These are phyloP conservation scores for Ophiocordyceps sinensis DNA, from an alignment of 2,329 filamentous ascomycete species.

Conservation along the genomic window DNA sequence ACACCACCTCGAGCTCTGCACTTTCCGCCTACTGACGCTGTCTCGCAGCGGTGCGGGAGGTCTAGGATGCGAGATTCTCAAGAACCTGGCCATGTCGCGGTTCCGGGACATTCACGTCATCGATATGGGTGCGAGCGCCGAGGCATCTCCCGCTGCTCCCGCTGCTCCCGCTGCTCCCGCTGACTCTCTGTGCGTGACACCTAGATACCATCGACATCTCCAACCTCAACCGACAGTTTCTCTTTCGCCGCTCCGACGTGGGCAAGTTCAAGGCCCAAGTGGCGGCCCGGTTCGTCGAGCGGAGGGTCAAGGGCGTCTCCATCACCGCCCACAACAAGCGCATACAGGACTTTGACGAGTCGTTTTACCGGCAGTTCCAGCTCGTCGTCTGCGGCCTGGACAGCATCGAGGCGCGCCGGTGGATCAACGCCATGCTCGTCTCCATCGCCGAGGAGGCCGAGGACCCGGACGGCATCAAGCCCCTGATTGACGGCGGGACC, in stretches of 20 bases:
- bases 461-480: constrained; percentile 75
- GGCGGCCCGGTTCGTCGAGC: constrained; percentile 81
- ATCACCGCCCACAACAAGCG: constrained; percentile 90
- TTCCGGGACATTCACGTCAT: constrained; percentile 98
- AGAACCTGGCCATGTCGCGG: constrained; percentile 86
- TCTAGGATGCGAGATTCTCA: constrained; percentile 89
- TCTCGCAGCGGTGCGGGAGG: constrained; percentile 69
- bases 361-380: constrained; percentile 95
- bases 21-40: too few species aligned
- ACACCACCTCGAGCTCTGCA: background rate
- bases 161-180: background rate
- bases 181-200: too few species aligned
- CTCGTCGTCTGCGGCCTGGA: constrained; percentile 88
- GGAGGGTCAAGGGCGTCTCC: constrained; percentile 73
- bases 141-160: background rate
- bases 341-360: constrained; percentile 93
- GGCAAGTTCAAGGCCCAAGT: constrained; percentile 90
- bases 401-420: constrained; percentile 92
- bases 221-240: constrained; percentile 93
- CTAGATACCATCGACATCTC: constrained; percentile 95
- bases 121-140: constrained; percentile 59
- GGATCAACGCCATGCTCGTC: constrained; percentile 93
- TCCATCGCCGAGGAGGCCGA: constrained; percentile 69
- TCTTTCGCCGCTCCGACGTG: constrained; percentile 84
- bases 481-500: constrained; percentile 89